Conservation (phyloP, 768 basidiomycete species). For the Podaxis sp. region DNA sequence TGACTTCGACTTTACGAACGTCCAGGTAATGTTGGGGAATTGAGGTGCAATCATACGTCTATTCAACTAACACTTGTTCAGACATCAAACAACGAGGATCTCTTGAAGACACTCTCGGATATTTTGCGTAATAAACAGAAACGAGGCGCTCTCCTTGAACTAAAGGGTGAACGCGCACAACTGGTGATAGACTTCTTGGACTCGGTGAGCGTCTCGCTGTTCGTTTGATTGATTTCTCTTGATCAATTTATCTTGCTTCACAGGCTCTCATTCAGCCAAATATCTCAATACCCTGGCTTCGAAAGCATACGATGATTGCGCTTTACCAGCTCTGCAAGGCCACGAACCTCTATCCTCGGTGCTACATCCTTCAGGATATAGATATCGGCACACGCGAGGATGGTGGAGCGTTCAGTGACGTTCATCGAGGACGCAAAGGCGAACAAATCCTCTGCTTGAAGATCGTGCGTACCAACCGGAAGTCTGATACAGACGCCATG, state of each 20-base stretch:
- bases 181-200: background rate
- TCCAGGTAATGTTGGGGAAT: too few relatives aligned
- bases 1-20: too few relatives aligned
- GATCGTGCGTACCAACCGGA: constrained; percentile 23
- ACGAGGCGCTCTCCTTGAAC: too few relatives aligned
- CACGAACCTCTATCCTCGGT: constrained; percentile 28
- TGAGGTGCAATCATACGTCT: too few relatives aligned
- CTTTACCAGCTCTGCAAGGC: constrained; percentile 21
- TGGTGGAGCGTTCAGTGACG: constrained; percentile 27
- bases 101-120: too few relatives aligned
- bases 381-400: constrained; percentile 13
- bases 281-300: background rate
- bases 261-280: constrained; percentile 14
- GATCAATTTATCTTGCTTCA: background rate
- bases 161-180: too few relatives aligned
- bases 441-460: constrained; percentile 25
- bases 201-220: background rate
- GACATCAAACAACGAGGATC: too few relatives aligned
- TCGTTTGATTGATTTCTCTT: too few relatives aligned
- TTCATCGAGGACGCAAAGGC: constrained; percentile 23
- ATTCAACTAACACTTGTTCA: too few relatives aligned
- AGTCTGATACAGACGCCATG: constrained; percentile 13
- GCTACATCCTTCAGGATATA: constrained; percentile 22
- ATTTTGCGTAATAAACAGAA: too few relatives aligned
- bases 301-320: background rate